Evolutionary conservation across 2,329 filamentous ascomycete species (phyloP).

Genomic region (Dichotomopilus funicola): DNA sequence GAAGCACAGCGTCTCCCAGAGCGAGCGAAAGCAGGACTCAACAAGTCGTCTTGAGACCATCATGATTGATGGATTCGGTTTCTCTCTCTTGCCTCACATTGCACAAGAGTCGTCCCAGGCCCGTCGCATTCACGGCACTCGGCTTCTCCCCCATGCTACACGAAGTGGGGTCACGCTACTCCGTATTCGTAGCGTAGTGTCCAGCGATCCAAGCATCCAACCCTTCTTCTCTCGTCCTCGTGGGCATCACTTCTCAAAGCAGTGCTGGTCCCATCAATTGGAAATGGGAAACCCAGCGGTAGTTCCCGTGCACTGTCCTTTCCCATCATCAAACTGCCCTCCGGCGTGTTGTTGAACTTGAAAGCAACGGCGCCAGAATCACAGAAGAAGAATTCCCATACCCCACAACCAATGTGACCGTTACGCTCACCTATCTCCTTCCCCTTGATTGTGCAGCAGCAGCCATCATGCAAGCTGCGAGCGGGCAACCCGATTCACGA

Average conservation of each 20-base stretch:
- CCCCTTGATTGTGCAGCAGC: background rate
- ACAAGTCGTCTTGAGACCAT: too few species aligned
- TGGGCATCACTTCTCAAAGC: background rate
- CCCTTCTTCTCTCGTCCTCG: background rate
- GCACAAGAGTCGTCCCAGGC: too few species aligned
- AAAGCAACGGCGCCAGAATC: slow-evolving; percentile 6
- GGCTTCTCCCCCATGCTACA: slow-evolving; percentile 2
- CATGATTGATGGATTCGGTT: too few species aligned
- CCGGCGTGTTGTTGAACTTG: background rate
- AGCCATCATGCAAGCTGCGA: background rate
- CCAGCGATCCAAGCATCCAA: background rate
- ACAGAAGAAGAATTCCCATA: background rate
- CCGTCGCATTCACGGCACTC: background rate
- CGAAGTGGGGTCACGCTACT: background rate
- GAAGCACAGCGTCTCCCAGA: too few species aligned
- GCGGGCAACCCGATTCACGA: too few species aligned
- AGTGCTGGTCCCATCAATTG: background rate
- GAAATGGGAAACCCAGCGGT: background rate
- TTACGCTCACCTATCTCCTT: background rate
- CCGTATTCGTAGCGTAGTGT: background rate
- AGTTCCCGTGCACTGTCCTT: slow-evolving; percentile 1
- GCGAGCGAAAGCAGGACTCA: too few species aligned
- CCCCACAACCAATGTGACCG: slow-evolving; percentile 2
- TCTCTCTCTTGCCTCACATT: too few species aligned
- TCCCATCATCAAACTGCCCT: background rate